Evolutionary conservation across 2,329 filamentous ascomycete genomes (phyloP).

Genomic region (Phialemonium atrogriseum): DNA sequence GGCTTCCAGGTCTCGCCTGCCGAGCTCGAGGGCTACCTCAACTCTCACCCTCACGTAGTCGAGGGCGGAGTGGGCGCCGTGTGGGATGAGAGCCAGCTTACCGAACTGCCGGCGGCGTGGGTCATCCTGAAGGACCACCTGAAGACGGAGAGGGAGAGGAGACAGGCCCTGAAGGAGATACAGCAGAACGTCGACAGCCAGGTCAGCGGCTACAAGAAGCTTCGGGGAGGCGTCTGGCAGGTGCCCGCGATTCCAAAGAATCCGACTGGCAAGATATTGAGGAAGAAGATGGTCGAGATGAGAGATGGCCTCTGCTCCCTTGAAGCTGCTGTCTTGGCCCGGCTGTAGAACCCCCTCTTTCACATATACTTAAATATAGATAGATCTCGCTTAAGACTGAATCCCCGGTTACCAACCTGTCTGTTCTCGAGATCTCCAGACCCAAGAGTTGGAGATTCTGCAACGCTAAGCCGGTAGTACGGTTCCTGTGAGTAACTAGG

Average conservation of each 20-base stretch:
- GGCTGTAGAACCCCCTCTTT: no score
- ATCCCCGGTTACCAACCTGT: no score
- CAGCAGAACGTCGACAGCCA: slow-evolving; percentile 16
- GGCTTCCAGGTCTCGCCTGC: slow-evolving; percentile 22
- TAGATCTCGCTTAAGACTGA: no score
- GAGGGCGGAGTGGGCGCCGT: slow-evolving; percentile 22
- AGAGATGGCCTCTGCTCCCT: no score
- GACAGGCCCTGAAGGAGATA: slow-evolving; percentile 13
- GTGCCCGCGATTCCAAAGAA: slow-evolving; percentile 20
- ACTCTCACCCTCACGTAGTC: slow-evolving; percentile 16
- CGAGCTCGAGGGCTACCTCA: slow-evolving; percentile 20
- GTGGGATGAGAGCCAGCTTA: slow-evolving; percentile 14
- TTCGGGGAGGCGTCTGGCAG: slow-evolving; percentile 17
- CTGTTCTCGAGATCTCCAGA: no score
- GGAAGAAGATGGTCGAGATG: no score
- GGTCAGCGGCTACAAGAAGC: slow-evolving; percentile 21
- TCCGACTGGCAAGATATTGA: slow-evolving; percentile 19
- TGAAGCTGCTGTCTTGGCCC: no score
- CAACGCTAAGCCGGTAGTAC: no score
- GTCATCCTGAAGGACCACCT: slow-evolving; percentile 12
- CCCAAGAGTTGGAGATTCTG: no score
- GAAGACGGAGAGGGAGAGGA: neutral
- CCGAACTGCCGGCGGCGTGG: slow-evolving; percentile 21
- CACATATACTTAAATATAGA: no score
- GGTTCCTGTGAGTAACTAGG: no score